Evolutionary conservation across 352 stramenopile species (phyloP).

Genomic region (Elongisporangium anandrum): DNA sequence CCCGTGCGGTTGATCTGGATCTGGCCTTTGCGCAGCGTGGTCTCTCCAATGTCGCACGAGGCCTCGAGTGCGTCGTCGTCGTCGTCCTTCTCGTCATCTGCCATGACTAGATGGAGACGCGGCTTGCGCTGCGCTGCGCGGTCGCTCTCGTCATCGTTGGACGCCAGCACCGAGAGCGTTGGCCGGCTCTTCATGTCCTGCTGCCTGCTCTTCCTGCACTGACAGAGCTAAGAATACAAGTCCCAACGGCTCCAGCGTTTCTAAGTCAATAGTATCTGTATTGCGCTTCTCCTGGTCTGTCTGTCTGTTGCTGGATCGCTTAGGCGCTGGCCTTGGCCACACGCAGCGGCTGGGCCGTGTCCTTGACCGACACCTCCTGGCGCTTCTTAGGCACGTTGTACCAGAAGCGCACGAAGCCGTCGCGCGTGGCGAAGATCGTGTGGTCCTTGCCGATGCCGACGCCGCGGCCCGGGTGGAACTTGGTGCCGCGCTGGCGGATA

Average conservation of each 20-base stretch:
- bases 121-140: constrained; percentile 7
- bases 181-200: constrained; percentile 13
- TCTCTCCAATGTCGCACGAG: constrained; percentile 75
- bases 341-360: constrained; percentile 55
- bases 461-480: constrained; percentile 92
- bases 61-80: constrained; percentile 45
- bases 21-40: constrained; percentile 54
- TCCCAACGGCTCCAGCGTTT: not conserved
- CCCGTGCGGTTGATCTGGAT: constrained; percentile 63
- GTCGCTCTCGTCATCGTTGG: constrained; percentile 14
- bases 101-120: not conserved
- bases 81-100: constrained; percentile 12
- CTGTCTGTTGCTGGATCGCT: constrained; percentile 3
- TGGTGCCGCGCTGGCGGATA: constrained; percentile 95
- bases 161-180: constrained; percentile 13
- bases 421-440: constrained; percentile 88
- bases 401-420: constrained; percentile 91
- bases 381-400: constrained; percentile 84
- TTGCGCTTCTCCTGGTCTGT: not conserved
- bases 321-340: constrained; percentile 2
- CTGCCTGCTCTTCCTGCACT: not conserved
- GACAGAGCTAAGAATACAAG: not conserved
- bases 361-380: constrained; percentile 85
- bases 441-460: constrained; percentile 94
- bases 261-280: not conserved